Conservation (phyloP, 257 asterid species). For the Nicotiana obtusifolia region DNA sequence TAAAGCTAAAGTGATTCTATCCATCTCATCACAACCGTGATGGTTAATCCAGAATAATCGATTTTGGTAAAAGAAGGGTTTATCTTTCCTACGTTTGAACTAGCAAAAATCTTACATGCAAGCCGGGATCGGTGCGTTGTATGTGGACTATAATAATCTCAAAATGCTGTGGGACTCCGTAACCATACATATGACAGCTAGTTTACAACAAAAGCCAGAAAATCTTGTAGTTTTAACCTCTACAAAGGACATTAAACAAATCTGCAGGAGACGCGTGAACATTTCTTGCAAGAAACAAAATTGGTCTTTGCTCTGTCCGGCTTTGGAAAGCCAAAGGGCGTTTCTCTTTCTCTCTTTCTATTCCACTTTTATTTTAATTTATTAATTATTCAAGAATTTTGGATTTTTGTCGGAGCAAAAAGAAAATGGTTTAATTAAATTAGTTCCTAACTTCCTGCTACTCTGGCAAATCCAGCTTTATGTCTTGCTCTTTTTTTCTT, state of each 20-base stretch:
- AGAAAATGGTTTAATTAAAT: background rate
- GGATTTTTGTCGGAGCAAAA: background rate
- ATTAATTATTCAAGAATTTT: background rate
- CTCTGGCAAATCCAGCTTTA: background rate
- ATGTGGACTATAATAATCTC: background rate
- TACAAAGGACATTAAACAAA: background rate
- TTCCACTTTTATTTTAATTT: background rate
- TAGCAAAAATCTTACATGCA: background rate
- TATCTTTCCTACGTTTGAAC: background rate
- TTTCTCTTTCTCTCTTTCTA: background rate
- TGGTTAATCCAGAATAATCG: background rate
- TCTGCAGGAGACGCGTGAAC: constrained; percentile 1
- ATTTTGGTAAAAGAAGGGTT: background rate
- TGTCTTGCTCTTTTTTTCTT: background rate
- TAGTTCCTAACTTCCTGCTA: background rate
- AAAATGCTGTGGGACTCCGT: background rate
- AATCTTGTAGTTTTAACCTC: background rate
- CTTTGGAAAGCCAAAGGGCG: background rate
- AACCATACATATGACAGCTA: background rate
- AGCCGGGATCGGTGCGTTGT: background rate
- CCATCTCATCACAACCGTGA: too few relatives aligned
- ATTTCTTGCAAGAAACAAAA: constrained; percentile 19
- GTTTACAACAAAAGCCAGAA: background rate
- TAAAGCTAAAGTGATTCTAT: too few relatives aligned
- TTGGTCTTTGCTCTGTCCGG: constrained; percentile 11